A percentile compares a stretch with the other conserved stretches of the same genome.
phyloP scores from a whole-genome alignment of 1,284 basidiomycete genomes.

The Xanthoconium separans region DNA sequence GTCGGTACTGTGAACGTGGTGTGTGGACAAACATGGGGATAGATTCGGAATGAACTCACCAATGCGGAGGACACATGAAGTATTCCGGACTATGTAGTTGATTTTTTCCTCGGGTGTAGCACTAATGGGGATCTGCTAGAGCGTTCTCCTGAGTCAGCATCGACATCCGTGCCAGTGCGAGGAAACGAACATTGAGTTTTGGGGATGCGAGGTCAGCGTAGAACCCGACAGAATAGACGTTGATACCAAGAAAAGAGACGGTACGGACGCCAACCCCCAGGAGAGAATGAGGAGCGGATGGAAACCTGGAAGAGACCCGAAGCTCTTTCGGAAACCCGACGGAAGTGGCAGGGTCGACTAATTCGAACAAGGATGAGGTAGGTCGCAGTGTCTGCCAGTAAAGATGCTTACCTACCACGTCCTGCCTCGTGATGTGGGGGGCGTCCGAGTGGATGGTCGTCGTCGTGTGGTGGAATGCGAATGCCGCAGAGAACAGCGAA shows the following conservation, averaged over 20 bases:
- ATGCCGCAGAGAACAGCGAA: conserved; percentile 35
- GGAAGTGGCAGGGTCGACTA: conserved; percentile 67
- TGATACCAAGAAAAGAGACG: conserved; percentile 79
- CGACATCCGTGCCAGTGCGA: background rate
- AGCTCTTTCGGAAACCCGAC: conserved; percentile 70
- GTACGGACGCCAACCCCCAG: conserved; percentile 82
- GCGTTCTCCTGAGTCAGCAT: background rate
- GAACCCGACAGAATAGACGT: conserved; percentile 85
- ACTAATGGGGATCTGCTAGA: conserved; percentile 39
- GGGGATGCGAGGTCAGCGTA: conserved; percentile 76
- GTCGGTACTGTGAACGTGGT: conserved; percentile 62
- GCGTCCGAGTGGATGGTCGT: conserved; percentile 40
- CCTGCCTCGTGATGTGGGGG: conserved; percentile 13
- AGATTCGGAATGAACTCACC: conserved; percentile 39
- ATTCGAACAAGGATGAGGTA: background rate
- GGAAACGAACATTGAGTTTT: conserved; percentile 50
- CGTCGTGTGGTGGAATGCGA: conserved; percentile 26
- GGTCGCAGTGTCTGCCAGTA: background rate
- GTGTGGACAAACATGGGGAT: background rate
- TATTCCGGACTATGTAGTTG: conserved; percentile 62
- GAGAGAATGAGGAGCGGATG: conserved; percentile 61
- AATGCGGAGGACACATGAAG: conserved; percentile 75
- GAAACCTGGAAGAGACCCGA: conserved; percentile 57
- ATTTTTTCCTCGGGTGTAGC: conserved; percentile 70
- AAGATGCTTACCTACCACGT: conserved; percentile 23